Evolutionary conservation across 305 asterid species (phyloP), one percentile per base, ranked within the genome.

Genomic region (Andrographis paniculata): DNA sequence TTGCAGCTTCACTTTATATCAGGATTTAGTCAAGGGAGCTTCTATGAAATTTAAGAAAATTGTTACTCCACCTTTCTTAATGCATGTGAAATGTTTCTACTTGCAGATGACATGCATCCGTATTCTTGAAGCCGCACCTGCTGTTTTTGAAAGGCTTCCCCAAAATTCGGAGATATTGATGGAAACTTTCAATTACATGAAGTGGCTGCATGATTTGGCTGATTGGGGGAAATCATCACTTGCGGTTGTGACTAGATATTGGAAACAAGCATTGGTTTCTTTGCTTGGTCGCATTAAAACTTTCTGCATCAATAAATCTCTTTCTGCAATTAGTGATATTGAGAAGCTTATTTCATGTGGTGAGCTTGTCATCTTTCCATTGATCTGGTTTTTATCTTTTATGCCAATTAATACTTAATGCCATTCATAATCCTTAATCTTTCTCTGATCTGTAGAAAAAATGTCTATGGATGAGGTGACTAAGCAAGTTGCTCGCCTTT

Each of bases 171-270:
- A 65, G 40, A 40, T 36, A 31, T 17, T 51, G 57, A 53, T 55
- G 65, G 79, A 70, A 61, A 66, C 37, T 52, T 62, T 65, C 45
- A 58, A 45, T 58, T 64, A 64, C 59, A 55, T 64, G 24, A 65
- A 64, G 69, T 91, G 95, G 94, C 81, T 91, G 65, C 78, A 65
- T 52, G 85, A 91, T 74, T 74, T 91, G 70, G 74, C 78, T 49
- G 92, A 83, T 60, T 91, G 96, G 99, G 99, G 99, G 19, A 70
- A 79, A 62, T 86, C 95, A 52, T 71, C 96, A 53, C 92, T 84
- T 73, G 72, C 79, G 58, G 81, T 77, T 3, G 87, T 91, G 69
- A 75, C 74, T 50, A 77, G 99, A 68, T 83, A 91, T 72, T 91
- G 96, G 99, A 91, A 78, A 71, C 83, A 73, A 55, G 59, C 95